Evolutionary conservation across 106 monocot genomes (phyloP).

Genomic region (Xerophyta viscosa): DNA sequence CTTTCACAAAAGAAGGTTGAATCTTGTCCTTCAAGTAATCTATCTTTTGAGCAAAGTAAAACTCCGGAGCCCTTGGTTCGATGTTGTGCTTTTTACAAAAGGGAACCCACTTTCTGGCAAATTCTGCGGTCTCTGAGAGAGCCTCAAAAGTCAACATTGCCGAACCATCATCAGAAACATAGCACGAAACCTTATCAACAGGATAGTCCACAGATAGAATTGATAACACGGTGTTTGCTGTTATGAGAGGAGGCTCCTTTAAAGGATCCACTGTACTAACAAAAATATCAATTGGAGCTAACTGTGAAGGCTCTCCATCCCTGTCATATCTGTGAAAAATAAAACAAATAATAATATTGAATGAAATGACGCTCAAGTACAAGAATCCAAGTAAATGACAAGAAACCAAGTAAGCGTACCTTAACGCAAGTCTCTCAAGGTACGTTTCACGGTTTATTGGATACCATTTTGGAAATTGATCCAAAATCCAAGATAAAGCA

Average conservation of each 20-base stretch:
- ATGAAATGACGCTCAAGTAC: not conserved
- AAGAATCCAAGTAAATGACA: not conserved
- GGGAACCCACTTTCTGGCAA: conserved; percentile 88
- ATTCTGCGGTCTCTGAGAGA: conserved; percentile 82
- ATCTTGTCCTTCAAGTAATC: conserved; percentile 93
- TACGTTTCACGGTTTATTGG: conserved; percentile 89
- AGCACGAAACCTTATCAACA: conserved; percentile 87
- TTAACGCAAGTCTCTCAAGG: conserved; percentile 78
- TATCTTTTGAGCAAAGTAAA: conserved; percentile 91
- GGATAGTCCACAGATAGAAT: conserved; percentile 87
- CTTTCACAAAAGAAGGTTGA: conserved; percentile 90
- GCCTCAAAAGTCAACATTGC: conserved; percentile 90
- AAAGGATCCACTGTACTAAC: conserved; percentile 93
- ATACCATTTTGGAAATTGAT: conserved; percentile 92
- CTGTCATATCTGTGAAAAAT: conserved; percentile 64
- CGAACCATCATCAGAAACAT: conserved; percentile 94
- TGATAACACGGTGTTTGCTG: conserved; percentile 83
- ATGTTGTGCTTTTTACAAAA: conserved; percentile 90
- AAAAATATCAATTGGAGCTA: conserved; percentile 73
- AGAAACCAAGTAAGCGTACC: conserved; percentile 19
- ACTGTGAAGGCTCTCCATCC: conserved; percentile 83
- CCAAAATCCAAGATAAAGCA: conserved; percentile 83
- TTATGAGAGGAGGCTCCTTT: conserved; percentile 86
- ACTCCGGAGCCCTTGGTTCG: conserved; percentile 85
- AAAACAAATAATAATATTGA: not conserved